phyloP scores from a whole-genome alignment of 208 protist genomes.

The Wallacemonas sp. region DNA sequence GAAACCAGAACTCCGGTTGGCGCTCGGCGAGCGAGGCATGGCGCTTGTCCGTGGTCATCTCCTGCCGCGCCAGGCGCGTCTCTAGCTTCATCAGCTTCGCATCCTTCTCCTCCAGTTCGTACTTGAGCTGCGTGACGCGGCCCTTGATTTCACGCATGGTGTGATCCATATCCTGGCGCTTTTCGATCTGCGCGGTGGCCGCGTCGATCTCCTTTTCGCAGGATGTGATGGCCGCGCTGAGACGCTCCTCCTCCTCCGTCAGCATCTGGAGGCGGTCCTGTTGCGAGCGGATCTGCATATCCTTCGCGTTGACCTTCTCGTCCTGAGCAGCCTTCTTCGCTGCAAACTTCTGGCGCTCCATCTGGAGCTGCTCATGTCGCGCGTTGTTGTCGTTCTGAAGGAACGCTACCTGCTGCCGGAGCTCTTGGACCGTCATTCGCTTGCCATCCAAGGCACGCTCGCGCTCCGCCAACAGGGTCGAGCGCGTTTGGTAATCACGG shows the following conservation, averaged over 20 bases:
- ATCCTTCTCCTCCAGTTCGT: constrained; percentile 73
- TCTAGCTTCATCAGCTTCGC: constrained; percentile 68
- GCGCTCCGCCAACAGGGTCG: constrained; percentile 58
- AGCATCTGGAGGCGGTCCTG: constrained; percentile 44
- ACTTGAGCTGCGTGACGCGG: constrained; percentile 56
- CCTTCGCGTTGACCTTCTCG: constrained; percentile 67
- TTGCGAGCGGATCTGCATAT: constrained; percentile 43
- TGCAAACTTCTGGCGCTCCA: constrained; percentile 36
- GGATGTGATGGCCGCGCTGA: constrained; percentile 28
- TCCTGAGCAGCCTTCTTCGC: constrained; percentile 63
- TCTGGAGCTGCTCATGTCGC: constrained; percentile 56
- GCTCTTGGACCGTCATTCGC: constrained; percentile 54
- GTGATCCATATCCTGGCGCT: constrained; percentile 36
- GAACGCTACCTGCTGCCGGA: constrained; percentile 48
- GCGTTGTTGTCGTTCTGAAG: constrained; percentile 40
- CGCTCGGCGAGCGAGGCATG: constrained; percentile 53
- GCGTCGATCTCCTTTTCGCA: constrained; percentile 35
- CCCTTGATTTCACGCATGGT: constrained; percentile 39
- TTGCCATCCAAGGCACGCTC: constrained; percentile 61
- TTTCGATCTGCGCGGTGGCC: constrained; percentile 42
- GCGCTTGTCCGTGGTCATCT: constrained; percentile 62
- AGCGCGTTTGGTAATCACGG: constrained; percentile 64
- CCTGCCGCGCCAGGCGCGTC: constrained; percentile 50
- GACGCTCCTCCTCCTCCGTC: constrained; percentile 59
- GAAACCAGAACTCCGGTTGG: constrained; percentile 47